Evolutionary conservation across 768 basidiomycete genomes (phyloP), one percentile per base, ranked within the genome.

Genomic region (Phaeolepiota aurea): DNA sequence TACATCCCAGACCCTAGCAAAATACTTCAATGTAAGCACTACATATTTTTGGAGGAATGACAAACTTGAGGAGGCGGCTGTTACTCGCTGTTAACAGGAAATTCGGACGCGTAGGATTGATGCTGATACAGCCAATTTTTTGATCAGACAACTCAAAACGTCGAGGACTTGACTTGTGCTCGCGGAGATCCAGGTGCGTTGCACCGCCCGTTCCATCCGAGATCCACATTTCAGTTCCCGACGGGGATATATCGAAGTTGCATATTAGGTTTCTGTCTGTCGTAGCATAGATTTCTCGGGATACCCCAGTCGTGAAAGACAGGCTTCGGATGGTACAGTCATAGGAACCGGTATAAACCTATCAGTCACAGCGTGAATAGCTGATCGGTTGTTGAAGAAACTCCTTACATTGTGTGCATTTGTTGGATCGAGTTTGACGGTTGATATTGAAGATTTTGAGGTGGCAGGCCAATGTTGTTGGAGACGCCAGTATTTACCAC

Each of bases 401-500:
- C 33, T 35, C 5, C 30, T 12, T 56, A 87, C 88, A 44, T 71
- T 84, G 47, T 88, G 82, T 0, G 82, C 65, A 54, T 90, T 72
- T 23, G 76, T 64, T 5, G 88, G 86, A 52, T 88, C 82, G 37
- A 91, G 66, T 55, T 82, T 87, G 43, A 90, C 70, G 43, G 69
- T 74, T 3, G 86, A 87, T 38, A 91, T 79, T 1, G 87, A 87
- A 1, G 87, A 89, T 48, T 79, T 78, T 12, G 84, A 66, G 0
- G 79, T 81, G 3, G 82, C 80, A 0, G 88, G 88, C 88, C 88
- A 90, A 48, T 91, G 88, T 15, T 71, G 63, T 53, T 91, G 88
- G 37, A 91, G 59, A 7, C 78, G 74, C 82, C 83, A 90, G 51
- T 81, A 81, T 56, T 75, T 81, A 3, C 88, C 88, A n/a, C 73